These are phyloP conservation scores for Phanerodontia chrysosporium DNA, from an alignment of 768 basidiomycete genomes.

Conservation along the genomic window DNA sequence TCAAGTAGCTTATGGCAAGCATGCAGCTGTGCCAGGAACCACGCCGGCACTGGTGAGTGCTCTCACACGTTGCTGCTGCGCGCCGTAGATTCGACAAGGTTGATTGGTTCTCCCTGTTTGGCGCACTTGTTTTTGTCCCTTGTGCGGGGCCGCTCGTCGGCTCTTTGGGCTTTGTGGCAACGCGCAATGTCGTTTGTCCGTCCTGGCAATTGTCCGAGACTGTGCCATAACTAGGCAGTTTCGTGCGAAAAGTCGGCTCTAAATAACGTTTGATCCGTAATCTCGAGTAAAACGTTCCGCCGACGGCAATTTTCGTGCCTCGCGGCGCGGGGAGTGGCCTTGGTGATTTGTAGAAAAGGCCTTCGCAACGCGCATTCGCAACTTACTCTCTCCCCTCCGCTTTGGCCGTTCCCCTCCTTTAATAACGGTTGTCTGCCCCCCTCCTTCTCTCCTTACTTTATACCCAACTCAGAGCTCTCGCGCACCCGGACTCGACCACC, in stretches of 20 bases:
- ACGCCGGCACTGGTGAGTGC: not conserved
- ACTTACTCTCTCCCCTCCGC: not conserved
- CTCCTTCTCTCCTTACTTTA: slow-evolving; percentile 9
- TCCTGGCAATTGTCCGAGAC: not conserved
- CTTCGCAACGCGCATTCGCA: slow-evolving; percentile 3
- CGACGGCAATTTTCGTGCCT: slow-evolving; percentile 1
- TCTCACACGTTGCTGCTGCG: not conserved
- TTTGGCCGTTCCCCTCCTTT: slow-evolving; percentile 5
- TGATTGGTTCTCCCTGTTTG: not conserved
- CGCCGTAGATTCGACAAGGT: not conserved
- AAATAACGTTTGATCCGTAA: not conserved
- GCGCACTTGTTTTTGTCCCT: not conserved
- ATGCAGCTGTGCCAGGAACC: not conserved
- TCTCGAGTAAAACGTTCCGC: not conserved
- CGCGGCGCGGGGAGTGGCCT: not conserved
- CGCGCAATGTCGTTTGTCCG: not conserved
- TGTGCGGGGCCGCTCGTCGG: not conserved
- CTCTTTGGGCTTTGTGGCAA: not conserved
- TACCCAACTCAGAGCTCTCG: not conserved
- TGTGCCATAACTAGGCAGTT: not conserved
- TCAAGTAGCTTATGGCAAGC: not conserved
- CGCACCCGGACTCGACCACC: not conserved
- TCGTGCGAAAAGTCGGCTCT: not conserved
- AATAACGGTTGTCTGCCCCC: not conserved
- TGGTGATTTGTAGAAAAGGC: slow-evolving; percentile 2